Percentiles rank a stretch among this genome's conserved stretches.
Conservation (phyloP, 2,329 filamentous ascomycete species). For the Didymella glomerata region DNA sequence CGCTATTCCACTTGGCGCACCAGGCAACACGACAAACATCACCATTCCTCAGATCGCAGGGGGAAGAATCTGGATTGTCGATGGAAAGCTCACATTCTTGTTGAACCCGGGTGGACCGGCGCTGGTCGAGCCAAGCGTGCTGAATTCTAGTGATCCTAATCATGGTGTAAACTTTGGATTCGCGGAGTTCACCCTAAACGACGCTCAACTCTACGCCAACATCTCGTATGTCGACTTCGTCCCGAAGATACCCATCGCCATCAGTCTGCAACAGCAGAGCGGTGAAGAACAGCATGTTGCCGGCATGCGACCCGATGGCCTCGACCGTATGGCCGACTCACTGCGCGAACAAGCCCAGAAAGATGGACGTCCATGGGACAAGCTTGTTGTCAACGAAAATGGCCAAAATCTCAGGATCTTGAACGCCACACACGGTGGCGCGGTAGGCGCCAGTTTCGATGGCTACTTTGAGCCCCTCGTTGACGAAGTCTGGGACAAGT, state of each 20-base stretch:
- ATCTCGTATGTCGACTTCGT: slow-evolving; percentile 20
- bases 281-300: slow-evolving; percentile 13
- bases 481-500: slow-evolving; percentile 17
- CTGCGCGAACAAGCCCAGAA: slow-evolving; percentile 14
- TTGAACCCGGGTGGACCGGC: slow-evolving; percentile 19
- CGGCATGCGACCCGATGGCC: slow-evolving; percentile 13
- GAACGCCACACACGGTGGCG: slow-evolving; percentile 17
- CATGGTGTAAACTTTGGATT: slow-evolving; percentile 19
- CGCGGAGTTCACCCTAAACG: slow-evolving; percentile 17
- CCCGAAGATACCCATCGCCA: slow-evolving; percentile 14
- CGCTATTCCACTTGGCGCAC: slow-evolving; percentile 16
- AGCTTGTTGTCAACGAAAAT: slow-evolving; percentile 10
- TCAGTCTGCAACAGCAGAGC: slow-evolving; percentile 7
- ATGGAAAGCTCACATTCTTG: slow-evolving; percentile 17
- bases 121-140: slow-evolving; percentile 16
- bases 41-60: slow-evolving; percentile 21
- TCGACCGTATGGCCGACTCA: slow-evolving; percentile 14
- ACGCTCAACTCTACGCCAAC: slow-evolving; percentile 17
- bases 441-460: slow-evolving; percentile 15
- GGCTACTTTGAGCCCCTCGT: slow-evolving; percentile 22
- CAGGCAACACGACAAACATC: slow-evolving; percentile 17
- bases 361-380: slow-evolving; percentile 18
- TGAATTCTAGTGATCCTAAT: slow-evolving; percentile 19
- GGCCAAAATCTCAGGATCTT: slow-evolving; percentile 11
- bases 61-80: slow-evolving; percentile 16